Evolutionary conservation across 2,329 filamentous ascomycete genomes (phyloP).

Genomic region (Calonectria pauciramosa): DNA sequence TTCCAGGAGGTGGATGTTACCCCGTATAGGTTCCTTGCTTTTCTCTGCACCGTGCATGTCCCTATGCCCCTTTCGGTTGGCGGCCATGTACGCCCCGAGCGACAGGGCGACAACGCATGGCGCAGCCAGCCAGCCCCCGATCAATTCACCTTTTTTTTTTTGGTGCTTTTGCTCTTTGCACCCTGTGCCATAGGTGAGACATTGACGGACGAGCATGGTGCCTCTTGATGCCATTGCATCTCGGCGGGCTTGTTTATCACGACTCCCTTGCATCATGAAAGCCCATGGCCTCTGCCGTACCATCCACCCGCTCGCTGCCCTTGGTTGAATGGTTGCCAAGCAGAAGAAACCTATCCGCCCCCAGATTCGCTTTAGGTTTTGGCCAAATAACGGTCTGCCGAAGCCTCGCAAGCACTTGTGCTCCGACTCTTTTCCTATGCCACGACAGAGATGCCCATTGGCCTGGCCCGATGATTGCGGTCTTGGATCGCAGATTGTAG

Average conservation of each 20-base stretch:
- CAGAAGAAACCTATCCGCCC: background rate
- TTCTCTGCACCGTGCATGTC: conserved; percentile 3
- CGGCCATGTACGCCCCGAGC: conserved; percentile 17
- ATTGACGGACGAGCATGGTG: background rate
- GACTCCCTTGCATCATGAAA: background rate
- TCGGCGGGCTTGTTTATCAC: background rate
- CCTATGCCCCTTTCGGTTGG: conserved; percentile 19
- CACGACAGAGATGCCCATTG: conserved; percentile 7
- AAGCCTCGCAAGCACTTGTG: background rate
- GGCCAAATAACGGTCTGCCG: background rate
- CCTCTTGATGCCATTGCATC: background rate
- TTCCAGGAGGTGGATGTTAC: conserved; percentile 21
- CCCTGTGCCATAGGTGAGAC: background rate
- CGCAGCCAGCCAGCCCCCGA: conserved; percentile 20
- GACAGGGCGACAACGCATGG: conserved; percentile 19
- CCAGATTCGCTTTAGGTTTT: conserved; percentile 9
- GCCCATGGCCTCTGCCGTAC: background rate
- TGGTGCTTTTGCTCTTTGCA: background rate
- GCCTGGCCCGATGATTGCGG: background rate
- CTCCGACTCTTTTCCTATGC: background rate
- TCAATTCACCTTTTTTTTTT: background rate
- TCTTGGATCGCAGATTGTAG: conserved; percentile 3
- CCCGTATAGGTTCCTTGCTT: conserved; percentile 16
- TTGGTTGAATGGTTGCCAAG: background rate
- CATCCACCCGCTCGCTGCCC: background rate